Evolutionary conservation across 2,329 filamentous ascomycete genomes (phyloP).

Genomic region (Trichocomaceae sp.): DNA sequence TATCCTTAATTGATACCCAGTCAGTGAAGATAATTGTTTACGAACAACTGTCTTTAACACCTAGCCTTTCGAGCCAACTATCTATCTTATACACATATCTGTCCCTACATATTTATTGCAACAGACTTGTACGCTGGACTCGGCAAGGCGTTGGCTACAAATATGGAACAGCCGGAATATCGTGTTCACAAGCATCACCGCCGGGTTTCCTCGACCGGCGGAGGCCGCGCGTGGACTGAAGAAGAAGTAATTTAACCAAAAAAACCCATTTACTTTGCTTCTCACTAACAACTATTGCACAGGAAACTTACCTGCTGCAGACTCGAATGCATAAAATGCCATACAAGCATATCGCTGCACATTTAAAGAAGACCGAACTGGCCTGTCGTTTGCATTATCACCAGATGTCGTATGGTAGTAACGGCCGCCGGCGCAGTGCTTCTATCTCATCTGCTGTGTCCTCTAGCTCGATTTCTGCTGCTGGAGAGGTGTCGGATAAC

Average conservation of each 20-base stretch:
- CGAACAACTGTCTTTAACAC: not conserved
- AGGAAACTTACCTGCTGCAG: conserved; percentile 80
- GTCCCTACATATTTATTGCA: not conserved
- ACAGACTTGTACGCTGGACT: not conserved
- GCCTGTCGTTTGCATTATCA: conserved; percentile 84
- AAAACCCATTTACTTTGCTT: not conserved
- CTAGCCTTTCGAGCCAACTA: not conserved
- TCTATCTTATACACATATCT: not conserved
- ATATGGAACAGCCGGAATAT: conserved; percentile 27
- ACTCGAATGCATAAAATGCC: conserved; percentile 83
- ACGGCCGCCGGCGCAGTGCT: conserved; percentile 68
- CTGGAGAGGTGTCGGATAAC: conserved; percentile 20
- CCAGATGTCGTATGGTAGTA: conserved; percentile 74
- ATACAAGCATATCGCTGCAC: conserved; percentile 81
- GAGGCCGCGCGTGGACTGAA: conserved; percentile 76
- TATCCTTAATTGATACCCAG: not conserved
- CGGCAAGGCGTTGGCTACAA: not conserved
- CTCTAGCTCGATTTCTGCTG: conserved; percentile 32
- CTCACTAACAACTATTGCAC: not conserved
- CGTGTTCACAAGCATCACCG: conserved; percentile 56
- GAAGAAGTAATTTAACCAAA: conserved; percentile 59
- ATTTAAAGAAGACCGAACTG: conserved; percentile 80
- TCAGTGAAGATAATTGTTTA: not conserved
- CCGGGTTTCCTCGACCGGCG: conserved; percentile 63
- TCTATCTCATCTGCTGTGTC: conserved; percentile 59